Evolutionary conservation across 2,329 filamentous ascomycete species (phyloP), one percentile per base, ranked within the genome.

Genomic region (Claviceps africana): DNA sequence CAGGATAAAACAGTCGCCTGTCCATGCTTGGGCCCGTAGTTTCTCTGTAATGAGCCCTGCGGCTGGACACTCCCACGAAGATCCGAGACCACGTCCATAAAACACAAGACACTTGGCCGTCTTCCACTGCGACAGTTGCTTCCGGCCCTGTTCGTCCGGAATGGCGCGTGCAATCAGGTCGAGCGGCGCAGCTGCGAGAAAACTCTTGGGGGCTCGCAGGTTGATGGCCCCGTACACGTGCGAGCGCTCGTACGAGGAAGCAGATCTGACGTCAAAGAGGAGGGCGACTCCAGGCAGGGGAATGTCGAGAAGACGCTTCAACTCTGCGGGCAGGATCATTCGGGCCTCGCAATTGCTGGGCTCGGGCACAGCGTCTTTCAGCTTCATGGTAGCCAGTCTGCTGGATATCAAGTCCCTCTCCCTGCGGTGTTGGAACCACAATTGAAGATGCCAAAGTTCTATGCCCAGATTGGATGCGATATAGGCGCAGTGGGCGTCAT

Each of bases 401-500:
- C 68, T 66, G 2, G 65, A 66, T 33, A 74, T 70, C 19, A 67
- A 62, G 55, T 77, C 74, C 48, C 70, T 70, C 48, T 77, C 70
- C 31, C 74, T 70, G 21, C 75, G 72, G 54, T 77, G 73, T 54
- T 75, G 70, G 58, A 78, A 79, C 77, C 77, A 80, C 51, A 76
- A 69, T 53, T 76, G 70, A 30, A 80, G 68, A 55, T 78, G 73
- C 47, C 67, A 64, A 3, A 70, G 68, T 52, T 78, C 74, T 25
- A 77, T 71, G 15, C 74, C 73, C 2, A 79, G 62, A 42, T 74
- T 79, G 0, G 76, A 79, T 10, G 77, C 75, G 43, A 78, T 65
- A 59, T 77, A 74, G 42, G 75, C 75, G 37, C 72, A 72, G 42
- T 76, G 70, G 1, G 70, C 72, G 47, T 75, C 67, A 43, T 68